Evolutionary conservation across 306 rosid genomes (phyloP), one percentile per base, ranked within the genome.

Genomic region (Malus asiatica): DNA sequence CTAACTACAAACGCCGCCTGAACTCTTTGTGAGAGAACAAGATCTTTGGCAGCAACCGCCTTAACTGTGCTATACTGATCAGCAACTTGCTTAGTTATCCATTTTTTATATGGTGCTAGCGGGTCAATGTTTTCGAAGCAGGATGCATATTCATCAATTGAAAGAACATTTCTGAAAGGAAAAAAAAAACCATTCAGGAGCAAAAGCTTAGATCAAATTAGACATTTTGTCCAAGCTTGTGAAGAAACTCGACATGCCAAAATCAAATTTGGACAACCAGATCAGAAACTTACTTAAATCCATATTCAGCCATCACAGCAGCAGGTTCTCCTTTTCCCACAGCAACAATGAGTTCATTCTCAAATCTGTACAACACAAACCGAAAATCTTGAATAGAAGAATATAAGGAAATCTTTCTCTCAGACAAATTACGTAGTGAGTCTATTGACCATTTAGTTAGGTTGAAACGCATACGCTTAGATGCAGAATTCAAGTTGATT

Each of bases 321-420:
- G 91, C 92, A 86, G 98, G 98, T 51, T 94, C 93, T 69, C 98
- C 97, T 84, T 94, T 94, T 69, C 98, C 98, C 77, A 80, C 95
- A 67, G 97, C 98, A 77, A 94, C 88, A 80, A 89, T 33, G 64
- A 92, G 86, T 72, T 92, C 88, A 71, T 90, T 88, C 79, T 90
- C 85, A 81, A 79, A 90, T 83, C 98, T 92, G 93, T 32, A 27
- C 18, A 73, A 18, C 48, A 64, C 22, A 71, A 79, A 60, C 11
- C 64, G 40, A 29, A 68, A 71, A 11, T 55, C 64, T 73, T 33
- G 51, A 23, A 71, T 29, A 72, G 72, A 83, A 32, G 23, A 81
- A 77, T 69, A 51, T 22, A 69, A 55, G 4, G 11, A 27, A 33
- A 78, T 30, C 32, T 66, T 38, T 40, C 66, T 61, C 35, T 1